Base-by-base conservation (phyloP, 2,329 filamentous ascomycete species). In the Penicillium sp. region DNA sequence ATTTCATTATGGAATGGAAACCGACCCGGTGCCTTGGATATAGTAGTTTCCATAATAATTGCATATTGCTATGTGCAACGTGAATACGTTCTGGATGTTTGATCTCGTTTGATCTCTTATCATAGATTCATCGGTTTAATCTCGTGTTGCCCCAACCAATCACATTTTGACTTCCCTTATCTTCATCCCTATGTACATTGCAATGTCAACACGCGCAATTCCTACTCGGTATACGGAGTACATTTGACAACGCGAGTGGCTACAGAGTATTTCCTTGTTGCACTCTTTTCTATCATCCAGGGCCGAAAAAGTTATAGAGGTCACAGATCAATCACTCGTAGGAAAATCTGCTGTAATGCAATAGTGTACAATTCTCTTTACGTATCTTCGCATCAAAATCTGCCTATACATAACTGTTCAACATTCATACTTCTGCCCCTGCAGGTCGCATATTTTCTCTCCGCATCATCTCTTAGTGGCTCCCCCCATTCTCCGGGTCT, bases 61-160 rank as follows among this genome's bases (percentile, higher is more conserved):
- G 2, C 9, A 17, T 17, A 5, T 28, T 19, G 32, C 15, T n/a
- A 8, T 31, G 13, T 28, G 17, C 19, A 28, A 48, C 15, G 7
- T n/a, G 38, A 35, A 17, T 31, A 22, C 32, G 24, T 43, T 29
- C 13, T 15, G 29, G 22, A 28, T 7, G 33, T 42, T 34, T 28
- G 41, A 26, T 43, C 41, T 53, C 10, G 33, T 42, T 34, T 28
- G 41, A 26, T 43, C 41, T 53, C 56, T 58, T 57, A 58, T 58
- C 56, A 51, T 26, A 12, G 2, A 7, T 10, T 21, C 56, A 51
- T 26, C 15, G 2, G 10, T 10, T 21, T 24, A 10, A 40, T 32
- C 10, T 21, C 38, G 47, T 15, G 34, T 46, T 31, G 26, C 4
- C 15, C 12, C 22, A 42, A 26, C 56, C 55, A 57, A 58, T 58